Percentiles rank a stretch among this genome's conserved stretches.
phyloP scores from a whole-genome alignment of 2,329 filamentous ascomycete species.

The Calcarisporium arbuscula region DNA sequence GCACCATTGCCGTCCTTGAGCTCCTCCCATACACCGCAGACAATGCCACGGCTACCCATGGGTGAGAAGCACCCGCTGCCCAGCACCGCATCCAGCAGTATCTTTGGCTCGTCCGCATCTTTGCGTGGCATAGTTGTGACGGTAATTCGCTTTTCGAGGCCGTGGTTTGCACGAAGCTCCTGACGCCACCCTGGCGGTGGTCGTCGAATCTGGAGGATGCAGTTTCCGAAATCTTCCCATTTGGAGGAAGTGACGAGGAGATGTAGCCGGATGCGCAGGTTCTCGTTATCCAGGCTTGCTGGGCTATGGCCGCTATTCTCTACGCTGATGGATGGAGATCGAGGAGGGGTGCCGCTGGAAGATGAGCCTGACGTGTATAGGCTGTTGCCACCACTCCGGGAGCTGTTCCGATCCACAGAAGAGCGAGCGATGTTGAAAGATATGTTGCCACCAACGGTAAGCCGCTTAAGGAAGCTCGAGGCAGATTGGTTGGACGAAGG shows the following conservation, averaged over 20 bases:
- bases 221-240: conserved; percentile 89
- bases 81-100: conserved; percentile 76
- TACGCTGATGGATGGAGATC: conserved; percentile 53
- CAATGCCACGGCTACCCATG: conserved; percentile 78
- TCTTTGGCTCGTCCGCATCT: conserved; percentile 47
- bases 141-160: conserved; percentile 78
- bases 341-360: conserved; percentile 42
- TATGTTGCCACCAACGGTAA: conserved; percentile 63
- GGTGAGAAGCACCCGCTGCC: conserved; percentile 79
- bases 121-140: conserved; percentile 66
- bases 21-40: conserved; percentile 82
- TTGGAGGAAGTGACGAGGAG: conserved; percentile 68
- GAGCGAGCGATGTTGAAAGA: conserved; percentile 78
- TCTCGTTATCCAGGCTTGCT: conserved; percentile 53
- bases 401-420: conserved; percentile 55
- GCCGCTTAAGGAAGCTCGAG: conserved; percentile 73
- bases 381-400: conserved; percentile 49
- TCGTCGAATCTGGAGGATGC: conserved; percentile 72
- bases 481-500: conserved; percentile 57
- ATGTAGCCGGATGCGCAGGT: conserved; percentile 83
- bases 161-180: conserved; percentile 54
- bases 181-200: conserved; percentile 58
- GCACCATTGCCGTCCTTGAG: conserved; percentile 56
- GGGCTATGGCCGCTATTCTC: conserved; percentile 45
- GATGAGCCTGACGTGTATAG: conserved; percentile 55